Evolutionary conservation across 148 eudicot genomes (phyloP), one percentile per base, ranked within the genome.

Genomic region (Camellia sinensis): DNA sequence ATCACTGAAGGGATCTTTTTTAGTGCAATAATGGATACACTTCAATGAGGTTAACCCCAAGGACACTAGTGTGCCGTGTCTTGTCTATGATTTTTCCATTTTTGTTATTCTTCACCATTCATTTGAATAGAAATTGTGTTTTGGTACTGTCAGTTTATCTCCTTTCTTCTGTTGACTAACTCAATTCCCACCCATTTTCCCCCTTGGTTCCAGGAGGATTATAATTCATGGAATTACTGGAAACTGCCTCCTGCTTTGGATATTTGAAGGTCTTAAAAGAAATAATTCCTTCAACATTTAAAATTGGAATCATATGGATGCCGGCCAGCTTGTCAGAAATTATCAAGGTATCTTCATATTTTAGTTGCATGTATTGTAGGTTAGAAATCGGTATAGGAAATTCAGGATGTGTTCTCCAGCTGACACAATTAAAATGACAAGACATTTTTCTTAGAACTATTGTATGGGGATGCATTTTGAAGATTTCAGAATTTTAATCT

Each of bases 211-310:
- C 91, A 93, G 97, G 98, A 95, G 87, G 97, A 90, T 83, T 95
- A 73, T 85, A 95, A 95, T 82, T 71, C 88, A 18, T 95, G 94
- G 98, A 95, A 95, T 84, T 95, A 82, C 88, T 95, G 98, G 98
- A 93, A 83, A 86, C 76, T 95, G 72, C 94, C 98, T 15, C 89
- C 90, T 78, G 61, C 57, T 76, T 81, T 84, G 29, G 84, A 85
- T 48, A 3, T 57, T 64, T 87, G 83, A 88, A 85, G 61, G 71
- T 62, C 29, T 56, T 46, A 17, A 52, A 64, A 80, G n/a, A n/a
- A n/a, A n/a, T n/a, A n/a, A 21, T 41, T 71, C 48, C 22, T 59
- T 11, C 57, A 75, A 45, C 79, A 22, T 59, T 68, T 0, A 61
- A 45, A 77, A 66, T 7, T 54, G 79, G 79, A 56, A 76, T 2